phyloP scores from a whole-genome alignment of 2,329 filamentous ascomycete species.

The Pyrenochaeta sp. region DNA sequence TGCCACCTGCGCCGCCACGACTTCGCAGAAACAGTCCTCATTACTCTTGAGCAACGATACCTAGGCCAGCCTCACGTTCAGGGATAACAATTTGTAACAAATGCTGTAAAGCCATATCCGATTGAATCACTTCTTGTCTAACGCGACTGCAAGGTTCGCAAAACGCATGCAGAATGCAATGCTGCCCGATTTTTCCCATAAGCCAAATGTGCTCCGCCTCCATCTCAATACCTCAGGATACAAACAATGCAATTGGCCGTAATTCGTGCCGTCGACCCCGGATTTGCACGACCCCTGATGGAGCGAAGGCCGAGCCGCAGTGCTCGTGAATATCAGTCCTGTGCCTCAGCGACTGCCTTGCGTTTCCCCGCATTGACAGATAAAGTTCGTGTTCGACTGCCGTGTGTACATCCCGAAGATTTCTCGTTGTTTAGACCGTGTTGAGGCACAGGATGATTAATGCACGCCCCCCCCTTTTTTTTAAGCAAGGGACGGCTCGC shows the following conservation, averaged over 20 bases:
- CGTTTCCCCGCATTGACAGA: neutral
- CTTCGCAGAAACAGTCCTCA: too few species aligned
- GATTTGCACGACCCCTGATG: neutral
- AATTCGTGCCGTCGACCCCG: neutral
- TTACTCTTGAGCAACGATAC: too few species aligned
- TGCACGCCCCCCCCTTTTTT: too few species aligned
- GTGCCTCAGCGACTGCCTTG: slow-evolving; percentile 1
- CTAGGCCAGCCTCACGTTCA: slow-evolving; percentile 1
- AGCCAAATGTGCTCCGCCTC: neutral
- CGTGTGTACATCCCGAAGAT: neutral
- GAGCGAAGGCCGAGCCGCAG: neutral
- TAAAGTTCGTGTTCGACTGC: neutral
- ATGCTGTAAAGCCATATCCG: neutral
- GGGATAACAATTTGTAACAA: neutral
- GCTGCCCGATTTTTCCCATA: slow-evolving; percentile 9
- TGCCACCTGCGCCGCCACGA: too few species aligned
- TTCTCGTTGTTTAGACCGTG: neutral
- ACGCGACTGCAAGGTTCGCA: neutral
- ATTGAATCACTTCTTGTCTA: neutral
- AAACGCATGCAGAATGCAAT: slow-evolving; percentile 9
- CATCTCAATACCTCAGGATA: neutral
- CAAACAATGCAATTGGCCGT: neutral
- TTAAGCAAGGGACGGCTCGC: too few species aligned
- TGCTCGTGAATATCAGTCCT: neutral
- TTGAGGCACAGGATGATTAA: too few species aligned